Evolutionary conservation across 1,139 yeast genomes (phyloP).

Genomic region (Zygoascus meyerae): DNA sequence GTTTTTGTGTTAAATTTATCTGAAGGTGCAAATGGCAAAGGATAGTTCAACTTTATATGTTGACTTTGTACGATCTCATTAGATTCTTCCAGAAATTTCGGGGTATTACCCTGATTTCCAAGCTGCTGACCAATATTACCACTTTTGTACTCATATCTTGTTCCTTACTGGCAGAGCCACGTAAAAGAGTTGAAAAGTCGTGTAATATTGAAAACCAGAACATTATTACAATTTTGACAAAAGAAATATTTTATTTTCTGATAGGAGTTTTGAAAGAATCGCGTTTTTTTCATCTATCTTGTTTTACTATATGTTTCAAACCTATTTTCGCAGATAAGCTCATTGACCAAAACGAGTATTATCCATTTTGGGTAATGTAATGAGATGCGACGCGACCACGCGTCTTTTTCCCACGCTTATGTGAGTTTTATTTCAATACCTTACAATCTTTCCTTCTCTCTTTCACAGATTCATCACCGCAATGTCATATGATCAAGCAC

Average conservation of each 20-base stretch:
- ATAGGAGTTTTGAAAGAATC: no score
- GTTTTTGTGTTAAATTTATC: neutral
- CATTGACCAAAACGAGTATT: neutral
- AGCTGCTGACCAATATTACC: neutral
- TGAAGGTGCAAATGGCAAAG: neutral
- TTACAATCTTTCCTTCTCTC: neutral
- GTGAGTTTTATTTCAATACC: neutral
- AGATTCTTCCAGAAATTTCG: no score
- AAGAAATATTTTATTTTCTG: no score
- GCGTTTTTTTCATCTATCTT: no score
- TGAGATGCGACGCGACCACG: slow-evolving; percentile 5
- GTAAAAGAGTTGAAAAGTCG: no score
- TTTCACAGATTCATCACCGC: slow-evolving; percentile 2
- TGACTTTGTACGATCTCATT: no score
- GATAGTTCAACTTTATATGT: neutral
- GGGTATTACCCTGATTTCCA: neutral
- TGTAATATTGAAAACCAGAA: no score
- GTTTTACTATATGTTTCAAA: no score
- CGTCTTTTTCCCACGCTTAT: neutral
- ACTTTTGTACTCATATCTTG: neutral
- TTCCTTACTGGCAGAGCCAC: no score
- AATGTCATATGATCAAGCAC: slow-evolving; percentile 68
- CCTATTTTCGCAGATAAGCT: no score
- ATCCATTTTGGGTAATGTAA: neutral
- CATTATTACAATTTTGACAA: no score